phyloP scores from a whole-genome alignment of 2,329 filamentous ascomycete species.

The Exserohilum turcica region DNA sequence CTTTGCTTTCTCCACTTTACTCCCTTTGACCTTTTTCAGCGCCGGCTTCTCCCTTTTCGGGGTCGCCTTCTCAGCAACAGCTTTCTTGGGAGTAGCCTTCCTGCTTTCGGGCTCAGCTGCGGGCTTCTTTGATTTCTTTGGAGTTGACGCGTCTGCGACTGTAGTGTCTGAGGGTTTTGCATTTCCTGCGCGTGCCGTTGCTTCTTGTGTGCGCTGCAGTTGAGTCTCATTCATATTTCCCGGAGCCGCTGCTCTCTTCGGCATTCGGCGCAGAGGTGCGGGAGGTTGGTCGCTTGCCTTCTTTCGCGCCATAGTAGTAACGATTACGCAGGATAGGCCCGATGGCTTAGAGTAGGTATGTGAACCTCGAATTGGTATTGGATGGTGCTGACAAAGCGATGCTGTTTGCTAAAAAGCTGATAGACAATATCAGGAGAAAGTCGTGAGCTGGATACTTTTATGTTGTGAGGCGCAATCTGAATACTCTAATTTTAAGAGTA shows the following conservation, averaged over 20 bases:
- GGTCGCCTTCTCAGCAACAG: not conserved
- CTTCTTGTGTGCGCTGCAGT: not conserved
- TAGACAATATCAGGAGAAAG: not conserved
- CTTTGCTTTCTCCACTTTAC: not conserved
- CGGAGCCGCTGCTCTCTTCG: not conserved
- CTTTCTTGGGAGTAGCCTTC: not conserved
- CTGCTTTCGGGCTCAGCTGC: not conserved
- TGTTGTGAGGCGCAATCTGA: not conserved
- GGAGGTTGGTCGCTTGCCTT: not conserved
- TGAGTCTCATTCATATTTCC: not conserved
- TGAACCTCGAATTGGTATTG: not conserved
- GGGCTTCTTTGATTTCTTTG: not conserved
- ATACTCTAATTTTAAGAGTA: slow-evolving; percentile 4
- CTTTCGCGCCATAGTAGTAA: not conserved
- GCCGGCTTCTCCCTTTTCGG: not conserved
- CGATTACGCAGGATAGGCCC: not conserved
- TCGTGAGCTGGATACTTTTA: not conserved
- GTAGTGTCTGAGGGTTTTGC: too few species aligned
- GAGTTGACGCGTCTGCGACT: not conserved
- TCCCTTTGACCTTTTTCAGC: not conserved
- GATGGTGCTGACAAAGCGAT: not conserved
- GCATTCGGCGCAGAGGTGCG: not conserved
- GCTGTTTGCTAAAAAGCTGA: not conserved
- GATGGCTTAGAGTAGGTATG: not conserved
- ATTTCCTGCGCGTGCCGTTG: not conserved